phyloP scores from a whole-genome alignment of 192 early-diverging fungal species.

The Coemansia sp. region DNA sequence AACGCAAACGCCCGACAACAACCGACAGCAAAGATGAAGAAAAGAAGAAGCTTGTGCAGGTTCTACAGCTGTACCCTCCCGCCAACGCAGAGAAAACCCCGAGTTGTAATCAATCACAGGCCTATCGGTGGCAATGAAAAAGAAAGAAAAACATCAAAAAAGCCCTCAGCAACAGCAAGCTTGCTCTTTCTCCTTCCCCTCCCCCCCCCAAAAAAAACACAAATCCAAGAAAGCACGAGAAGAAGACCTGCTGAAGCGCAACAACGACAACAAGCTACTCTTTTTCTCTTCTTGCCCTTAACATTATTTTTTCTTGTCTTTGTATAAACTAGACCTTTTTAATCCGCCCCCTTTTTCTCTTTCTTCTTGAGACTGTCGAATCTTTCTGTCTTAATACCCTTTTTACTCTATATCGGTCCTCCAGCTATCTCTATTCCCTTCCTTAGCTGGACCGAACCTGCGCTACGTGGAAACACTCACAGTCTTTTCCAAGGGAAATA shows the following conservation, averaged over 20 bases:
- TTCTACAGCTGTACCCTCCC: too few species aligned
- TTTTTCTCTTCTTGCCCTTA: constrained; percentile 12
- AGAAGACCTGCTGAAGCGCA: too few species aligned
- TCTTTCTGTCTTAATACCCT: constrained; percentile 4
- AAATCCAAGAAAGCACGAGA: not conserved
- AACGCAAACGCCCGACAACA: too few species aligned
- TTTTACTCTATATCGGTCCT: not conserved
- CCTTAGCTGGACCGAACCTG: not conserved
- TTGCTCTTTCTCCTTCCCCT: too few species aligned
- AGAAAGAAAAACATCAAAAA: too few species aligned
- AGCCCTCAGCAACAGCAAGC: too few species aligned
- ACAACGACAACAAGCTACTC: not conserved
- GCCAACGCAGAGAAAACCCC: too few species aligned
- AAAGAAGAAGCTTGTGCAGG: too few species aligned
- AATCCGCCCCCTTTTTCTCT: constrained; percentile 13
- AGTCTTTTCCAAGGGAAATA: not conserved
- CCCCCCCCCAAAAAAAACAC: not conserved
- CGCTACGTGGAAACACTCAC: not conserved
- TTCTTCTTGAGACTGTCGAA: constrained; percentile 14
- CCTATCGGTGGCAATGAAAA: too few species aligned
- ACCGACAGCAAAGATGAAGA: too few species aligned
- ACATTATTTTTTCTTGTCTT: constrained; percentile 23
- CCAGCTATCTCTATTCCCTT: not conserved
- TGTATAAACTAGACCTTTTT: constrained; percentile 27
- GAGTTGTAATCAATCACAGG: too few species aligned